Evolutionary conservation across 441 rosid species (phyloP).

Genomic region (Croton laevigatus): DNA sequence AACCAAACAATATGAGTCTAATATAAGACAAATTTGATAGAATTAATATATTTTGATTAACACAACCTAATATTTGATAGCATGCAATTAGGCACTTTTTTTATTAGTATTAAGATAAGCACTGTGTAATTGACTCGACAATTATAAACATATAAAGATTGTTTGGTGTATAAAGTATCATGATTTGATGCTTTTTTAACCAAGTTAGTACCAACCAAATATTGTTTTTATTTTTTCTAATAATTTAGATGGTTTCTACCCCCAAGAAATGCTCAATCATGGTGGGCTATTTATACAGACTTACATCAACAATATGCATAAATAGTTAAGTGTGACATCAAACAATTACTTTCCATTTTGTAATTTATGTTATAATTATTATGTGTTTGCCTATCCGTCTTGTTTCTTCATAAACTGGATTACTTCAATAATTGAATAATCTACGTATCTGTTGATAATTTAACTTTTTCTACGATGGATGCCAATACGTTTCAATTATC

Average conservation of each 20-base stretch:
- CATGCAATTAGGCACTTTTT: neutral
- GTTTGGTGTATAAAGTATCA: neutral
- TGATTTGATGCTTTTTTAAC: neutral
- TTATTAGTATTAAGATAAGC: neutral
- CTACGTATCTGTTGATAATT: slow-evolving; percentile 6
- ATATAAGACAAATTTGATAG: no score
- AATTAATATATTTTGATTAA: neutral
- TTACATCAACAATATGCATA: neutral
- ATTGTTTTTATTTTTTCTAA: neutral
- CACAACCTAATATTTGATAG: neutral
- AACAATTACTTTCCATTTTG: slow-evolving; percentile 1
- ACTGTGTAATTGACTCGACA: neutral
- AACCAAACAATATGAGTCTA: neutral
- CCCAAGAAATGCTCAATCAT: neutral
- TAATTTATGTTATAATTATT: slow-evolving; percentile 16
- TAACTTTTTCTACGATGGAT: no score
- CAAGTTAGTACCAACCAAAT: neutral
- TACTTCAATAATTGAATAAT: slow-evolving; percentile 34
- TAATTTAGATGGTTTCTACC: neutral
- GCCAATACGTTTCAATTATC: no score
- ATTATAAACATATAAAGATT: neutral
- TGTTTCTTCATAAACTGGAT: slow-evolving; percentile 12
- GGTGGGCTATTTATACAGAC: slow-evolving; percentile 4
- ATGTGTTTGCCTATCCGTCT: slow-evolving; percentile 17
- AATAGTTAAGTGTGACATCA: neutral